phyloP scores from a whole-genome alignment of 1,284 basidiomycete genomes.

The Ganoderma sinense region DNA sequence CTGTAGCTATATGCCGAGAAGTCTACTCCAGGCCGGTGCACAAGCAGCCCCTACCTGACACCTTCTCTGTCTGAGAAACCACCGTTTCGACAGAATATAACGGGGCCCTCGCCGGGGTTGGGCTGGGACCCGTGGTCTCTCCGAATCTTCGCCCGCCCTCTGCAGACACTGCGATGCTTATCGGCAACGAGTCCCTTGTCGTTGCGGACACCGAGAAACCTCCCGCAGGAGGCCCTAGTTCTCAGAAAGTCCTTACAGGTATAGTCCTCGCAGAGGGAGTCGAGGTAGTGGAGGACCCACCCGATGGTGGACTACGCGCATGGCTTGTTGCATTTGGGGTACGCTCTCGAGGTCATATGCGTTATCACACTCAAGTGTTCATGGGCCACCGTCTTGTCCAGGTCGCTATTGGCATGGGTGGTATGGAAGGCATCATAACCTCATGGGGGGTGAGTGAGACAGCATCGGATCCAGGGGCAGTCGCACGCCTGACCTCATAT shows the following conservation, averaged over 20 bases:
- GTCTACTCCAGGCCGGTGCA: background rate
- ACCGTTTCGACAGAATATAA: too few species aligned
- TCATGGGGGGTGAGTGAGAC: background rate
- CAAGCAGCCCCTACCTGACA: background rate
- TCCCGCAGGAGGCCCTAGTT: background rate
- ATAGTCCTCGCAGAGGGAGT: background rate
- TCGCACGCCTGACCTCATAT: background rate
- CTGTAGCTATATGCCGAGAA: background rate
- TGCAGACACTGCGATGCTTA: too few species aligned
- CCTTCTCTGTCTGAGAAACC: too few species aligned
- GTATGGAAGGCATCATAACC: background rate
- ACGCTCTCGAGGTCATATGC: background rate
- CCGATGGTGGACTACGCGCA: background rate
- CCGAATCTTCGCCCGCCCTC: too few species aligned
- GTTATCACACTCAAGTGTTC: too few species aligned
- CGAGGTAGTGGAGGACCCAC: background rate
- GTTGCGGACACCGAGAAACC: too few species aligned
- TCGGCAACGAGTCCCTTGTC: too few species aligned
- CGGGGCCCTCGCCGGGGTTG: too few species aligned
- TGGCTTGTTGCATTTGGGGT: background rate
- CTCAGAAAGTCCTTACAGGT: too few species aligned
- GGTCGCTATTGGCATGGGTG: background rate
- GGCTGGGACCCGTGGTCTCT: too few species aligned
- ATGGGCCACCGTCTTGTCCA: background rate
- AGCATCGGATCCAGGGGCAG: background rate